Conservation (phyloP, 257 asterid species). For the Solanum bulbocastanum region DNA sequence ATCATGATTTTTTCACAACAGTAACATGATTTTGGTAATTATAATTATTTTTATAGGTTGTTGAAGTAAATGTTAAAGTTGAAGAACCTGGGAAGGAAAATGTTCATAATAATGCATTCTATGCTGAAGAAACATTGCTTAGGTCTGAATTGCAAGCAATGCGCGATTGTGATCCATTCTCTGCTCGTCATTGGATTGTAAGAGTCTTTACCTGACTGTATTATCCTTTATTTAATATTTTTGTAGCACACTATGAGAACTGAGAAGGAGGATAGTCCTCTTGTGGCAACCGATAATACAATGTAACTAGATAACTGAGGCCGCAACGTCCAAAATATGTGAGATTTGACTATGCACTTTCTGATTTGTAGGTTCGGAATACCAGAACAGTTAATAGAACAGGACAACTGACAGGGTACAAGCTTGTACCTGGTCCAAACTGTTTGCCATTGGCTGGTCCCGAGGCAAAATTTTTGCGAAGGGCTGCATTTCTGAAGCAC, state of each 20-base stretch:
- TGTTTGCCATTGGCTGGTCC: conserved; percentile 84
- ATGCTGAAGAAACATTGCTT: conserved; percentile 83
- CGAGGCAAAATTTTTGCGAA: conserved; percentile 71
- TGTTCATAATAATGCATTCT: conserved; percentile 86
- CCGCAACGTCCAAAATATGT: background rate
- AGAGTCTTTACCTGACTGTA: conserved; percentile 15
- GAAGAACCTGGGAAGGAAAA: conserved; percentile 90
- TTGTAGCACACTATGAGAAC: background rate
- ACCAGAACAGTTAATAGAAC: conserved; percentile 76
- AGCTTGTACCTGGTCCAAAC: conserved; percentile 84
- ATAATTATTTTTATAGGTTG: conserved; percentile 39
- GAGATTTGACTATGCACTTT: background rate
- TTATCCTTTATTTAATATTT: background rate
- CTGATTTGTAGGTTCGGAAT: conserved; percentile 51
- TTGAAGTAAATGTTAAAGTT: conserved; percentile 83
- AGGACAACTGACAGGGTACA: conserved; percentile 82
- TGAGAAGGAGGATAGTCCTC: background rate
- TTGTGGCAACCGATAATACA: background rate
- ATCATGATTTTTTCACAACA: background rate
- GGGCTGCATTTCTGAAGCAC: conserved; percentile 86
- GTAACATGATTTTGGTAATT: background rate
- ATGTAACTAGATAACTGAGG: background rate
- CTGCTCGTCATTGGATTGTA: conserved; percentile 98
- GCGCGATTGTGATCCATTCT: conserved; percentile 79
- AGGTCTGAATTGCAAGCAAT: conserved; percentile 80